A percentile compares a stretch with the other conserved stretches of the same genome.
Conservation (phyloP, 495 filamentous ascomycete genomes). For the Chaetomium cochliodes region DNA sequence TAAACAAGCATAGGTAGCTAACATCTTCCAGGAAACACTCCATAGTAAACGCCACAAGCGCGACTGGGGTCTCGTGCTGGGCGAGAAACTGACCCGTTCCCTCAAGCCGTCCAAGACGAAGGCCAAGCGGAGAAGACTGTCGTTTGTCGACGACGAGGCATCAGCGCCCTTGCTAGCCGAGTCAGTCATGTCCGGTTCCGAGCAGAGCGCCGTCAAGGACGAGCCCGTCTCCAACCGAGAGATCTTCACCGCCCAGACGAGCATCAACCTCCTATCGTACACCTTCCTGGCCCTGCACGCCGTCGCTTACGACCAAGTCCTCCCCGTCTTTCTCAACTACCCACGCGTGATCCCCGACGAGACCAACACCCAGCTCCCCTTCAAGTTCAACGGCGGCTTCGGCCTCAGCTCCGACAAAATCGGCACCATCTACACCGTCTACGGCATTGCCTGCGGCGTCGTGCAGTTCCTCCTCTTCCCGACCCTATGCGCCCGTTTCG, state of each 20-base stretch:
- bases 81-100: slow-evolving; percentile 49
- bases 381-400: slow-evolving; percentile 78
- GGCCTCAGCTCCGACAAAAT: slow-evolving; percentile 68
- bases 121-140: slow-evolving; percentile 39
- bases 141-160: slow-evolving; percentile 46
- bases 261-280: slow-evolving; percentile 72
- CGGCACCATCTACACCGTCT: slow-evolving; percentile 72
- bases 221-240: slow-evolving; percentile 57
- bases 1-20: slow-evolving; percentile 21
- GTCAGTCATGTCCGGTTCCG: slow-evolving; percentile 19
- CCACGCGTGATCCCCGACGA: slow-evolving; percentile 49
- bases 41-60: slow-evolving; percentile 58
- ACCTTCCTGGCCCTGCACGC: slow-evolving; percentile 72
- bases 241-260: slow-evolving; percentile 71
- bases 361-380: slow-evolving; percentile 63
- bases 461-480: slow-evolving; percentile 83
- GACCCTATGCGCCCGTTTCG: slow-evolving; percentile 61
- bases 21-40: slow-evolving; percentile 62
- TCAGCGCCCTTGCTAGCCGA: slow-evolving; percentile 47
- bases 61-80: slow-evolving; percentile 70
- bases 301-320: slow-evolving; percentile 74
- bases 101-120: slow-evolving; percentile 33
- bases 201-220: slow-evolving; percentile 17
- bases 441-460: slow-evolving; percentile 67
- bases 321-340: slow-evolving; percentile 80